These are phyloP conservation scores for Coriaria nepalensis DNA, from an alignment of 306 rosid genomes.

Conservation along the genomic window DNA sequence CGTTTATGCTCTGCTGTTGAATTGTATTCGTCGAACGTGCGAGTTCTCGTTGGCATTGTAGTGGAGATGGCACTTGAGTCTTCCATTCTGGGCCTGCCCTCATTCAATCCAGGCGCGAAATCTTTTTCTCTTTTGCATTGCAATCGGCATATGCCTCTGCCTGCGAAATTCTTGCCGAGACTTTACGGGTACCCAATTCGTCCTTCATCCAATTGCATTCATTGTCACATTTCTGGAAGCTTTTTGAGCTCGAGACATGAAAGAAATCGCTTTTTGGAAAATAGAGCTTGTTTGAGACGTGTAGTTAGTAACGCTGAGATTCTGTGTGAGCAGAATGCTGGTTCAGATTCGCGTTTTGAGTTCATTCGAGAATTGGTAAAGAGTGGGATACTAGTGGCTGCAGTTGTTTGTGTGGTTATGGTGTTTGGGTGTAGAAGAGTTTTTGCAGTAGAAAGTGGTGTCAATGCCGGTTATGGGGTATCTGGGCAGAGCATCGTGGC, in stretches of 20 bases:
- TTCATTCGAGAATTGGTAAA: constrained; percentile 28
- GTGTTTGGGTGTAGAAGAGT: constrained; percentile 49
- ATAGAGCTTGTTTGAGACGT: constrained; percentile 30
- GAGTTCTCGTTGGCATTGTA: constrained; percentile 6
- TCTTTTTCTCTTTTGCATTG: constrained; percentile 15
- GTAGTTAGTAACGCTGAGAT: constrained; percentile 20
- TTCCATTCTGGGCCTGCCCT: constrained; percentile 15
- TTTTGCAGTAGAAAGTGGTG: constrained; percentile 54
- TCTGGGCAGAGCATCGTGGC: constrained; percentile 54
- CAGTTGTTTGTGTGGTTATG: constrained; percentile 52
- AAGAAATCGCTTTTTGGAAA: constrained; percentile 11
- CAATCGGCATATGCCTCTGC: constrained; percentile 17
- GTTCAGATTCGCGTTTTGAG: constrained; percentile 21
- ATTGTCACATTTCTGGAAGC: constrained; percentile 17
- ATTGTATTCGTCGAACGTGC: constrained; percentile 3
- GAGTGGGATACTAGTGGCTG: constrained; percentile 51
- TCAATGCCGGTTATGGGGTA: constrained; percentile 57
- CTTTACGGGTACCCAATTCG: constrained; percentile 17
- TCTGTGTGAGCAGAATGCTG: constrained; percentile 18
- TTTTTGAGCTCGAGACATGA: constrained; percentile 5
- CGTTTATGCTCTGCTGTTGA: constrained; percentile 6
- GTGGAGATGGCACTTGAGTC: constrained; percentile 30
- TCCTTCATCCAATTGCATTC: constrained; percentile 14
- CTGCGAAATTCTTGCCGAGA: constrained; percentile 24
- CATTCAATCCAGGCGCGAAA: constrained; percentile 15